Conservation (phyloP, 371 early-diverging fungal genomes). For the Syncephalastrum sp. region DNA sequence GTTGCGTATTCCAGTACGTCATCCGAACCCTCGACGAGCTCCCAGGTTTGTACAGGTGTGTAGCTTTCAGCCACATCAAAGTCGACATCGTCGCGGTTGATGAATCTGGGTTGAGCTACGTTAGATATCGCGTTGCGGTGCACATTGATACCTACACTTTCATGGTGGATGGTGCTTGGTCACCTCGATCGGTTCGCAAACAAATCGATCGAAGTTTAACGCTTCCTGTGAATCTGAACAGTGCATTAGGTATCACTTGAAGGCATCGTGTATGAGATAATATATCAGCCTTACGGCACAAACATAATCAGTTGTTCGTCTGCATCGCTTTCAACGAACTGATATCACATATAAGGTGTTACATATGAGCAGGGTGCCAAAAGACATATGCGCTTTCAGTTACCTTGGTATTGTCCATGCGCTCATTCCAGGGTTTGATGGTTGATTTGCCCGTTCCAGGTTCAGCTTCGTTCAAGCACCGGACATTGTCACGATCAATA, state of each 20-base stretch:
- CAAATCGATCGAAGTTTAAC: slow-evolving; percentile 91
- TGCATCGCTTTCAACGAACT: slow-evolving; percentile 81
- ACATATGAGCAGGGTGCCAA: neutral
- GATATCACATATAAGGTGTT: neutral
- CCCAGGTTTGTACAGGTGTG: slow-evolving; percentile 77
- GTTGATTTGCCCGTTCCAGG: slow-evolving; percentile 69
- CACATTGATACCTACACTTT: slow-evolving; percentile 60
- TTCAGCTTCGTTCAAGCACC: slow-evolving; percentile 79
- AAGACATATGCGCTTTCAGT: neutral
- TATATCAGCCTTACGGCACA: slow-evolving; percentile 72
- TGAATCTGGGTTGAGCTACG: slow-evolving; percentile 54
- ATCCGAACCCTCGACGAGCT: slow-evolving; percentile 58
- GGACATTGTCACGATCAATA: slow-evolving; percentile 78
- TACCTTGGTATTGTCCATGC: slow-evolving; percentile 70
- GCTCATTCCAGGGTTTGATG: slow-evolving; percentile 85
- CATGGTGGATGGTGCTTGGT: slow-evolving; percentile 68
- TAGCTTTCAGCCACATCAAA: slow-evolving; percentile 81
- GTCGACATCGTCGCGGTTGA: slow-evolving; percentile 89
- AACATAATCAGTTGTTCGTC: slow-evolving; percentile 89
- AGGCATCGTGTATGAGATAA: neutral
- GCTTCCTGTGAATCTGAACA: slow-evolving; percentile 75
- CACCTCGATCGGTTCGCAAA: slow-evolving; percentile 68
- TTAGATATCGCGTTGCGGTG: neutral
- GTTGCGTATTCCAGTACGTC: slow-evolving; percentile 70
- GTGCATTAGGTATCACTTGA: neutral